Conservation (phyloP, 1,284 basidiomycete species). For the Farysia itapuensis region DNA sequence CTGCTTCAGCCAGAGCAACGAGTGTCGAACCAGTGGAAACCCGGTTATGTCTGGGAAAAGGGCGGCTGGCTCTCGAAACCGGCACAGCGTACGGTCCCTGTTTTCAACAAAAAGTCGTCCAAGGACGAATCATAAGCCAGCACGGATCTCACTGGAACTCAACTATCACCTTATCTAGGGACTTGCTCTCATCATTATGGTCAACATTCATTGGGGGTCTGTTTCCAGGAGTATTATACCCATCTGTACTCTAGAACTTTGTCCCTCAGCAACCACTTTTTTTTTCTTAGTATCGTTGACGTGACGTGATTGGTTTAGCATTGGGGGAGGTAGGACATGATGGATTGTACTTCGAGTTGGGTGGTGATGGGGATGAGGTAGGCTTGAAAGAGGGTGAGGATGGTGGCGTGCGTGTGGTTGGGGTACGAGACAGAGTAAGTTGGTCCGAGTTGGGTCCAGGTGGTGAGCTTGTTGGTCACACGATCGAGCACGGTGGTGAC, state of each 20-base stretch:
- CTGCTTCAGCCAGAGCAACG: constrained; percentile 38
- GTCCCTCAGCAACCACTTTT: too few relatives aligned
- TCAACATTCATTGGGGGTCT: too few relatives aligned
- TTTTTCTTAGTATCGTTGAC: too few relatives aligned
- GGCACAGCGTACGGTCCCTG: constrained; percentile 21
- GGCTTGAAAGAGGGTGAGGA: constrained; percentile 19
- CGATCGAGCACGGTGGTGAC: constrained; percentile 3
- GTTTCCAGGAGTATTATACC: too few relatives aligned
- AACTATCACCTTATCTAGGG: too few relatives aligned
- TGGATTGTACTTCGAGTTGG: constrained; percentile 2
- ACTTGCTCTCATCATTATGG: too few relatives aligned
- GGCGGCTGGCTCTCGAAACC: constrained; percentile 53
- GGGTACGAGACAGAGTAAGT: constrained; percentile 1
- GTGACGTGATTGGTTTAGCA: too few relatives aligned
- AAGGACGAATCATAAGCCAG: too few relatives aligned
- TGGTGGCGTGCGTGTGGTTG: background rate
- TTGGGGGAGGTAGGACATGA: constrained; percentile 3
- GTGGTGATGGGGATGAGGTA: constrained; percentile 27
- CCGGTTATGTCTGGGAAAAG: constrained; percentile 48
- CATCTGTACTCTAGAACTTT: too few relatives aligned
- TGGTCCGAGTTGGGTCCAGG: background rate
- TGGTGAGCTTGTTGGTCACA: constrained; percentile 5
- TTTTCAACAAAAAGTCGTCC: too few relatives aligned
- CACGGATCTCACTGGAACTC: too few relatives aligned
- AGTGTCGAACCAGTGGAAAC: constrained; percentile 40